Evolutionary conservation across 1,284 basidiomycete genomes (phyloP).

Genomic region (Golubevia sp.): DNA sequence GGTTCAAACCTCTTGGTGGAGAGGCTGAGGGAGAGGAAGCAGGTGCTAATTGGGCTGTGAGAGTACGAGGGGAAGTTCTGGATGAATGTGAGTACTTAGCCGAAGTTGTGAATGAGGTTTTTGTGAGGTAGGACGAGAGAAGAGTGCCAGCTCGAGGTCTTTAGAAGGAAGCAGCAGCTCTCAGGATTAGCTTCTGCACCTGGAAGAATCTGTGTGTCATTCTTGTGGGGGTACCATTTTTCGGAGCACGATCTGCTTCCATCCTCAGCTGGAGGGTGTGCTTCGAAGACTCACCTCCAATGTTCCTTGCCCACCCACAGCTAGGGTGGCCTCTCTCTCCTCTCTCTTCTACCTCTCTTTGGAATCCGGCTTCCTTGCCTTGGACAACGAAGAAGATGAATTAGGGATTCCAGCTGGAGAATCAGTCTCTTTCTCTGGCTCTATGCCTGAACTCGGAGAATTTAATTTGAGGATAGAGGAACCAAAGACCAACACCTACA

Average conservation of each 20-base stretch:
- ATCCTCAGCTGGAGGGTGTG: no score
- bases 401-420: conserved; percentile 12
- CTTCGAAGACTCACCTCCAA: background rate
- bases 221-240: no score
- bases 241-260: no score
- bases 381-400: conserved; percentile 17
- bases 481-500: conserved; percentile 14
- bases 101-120: background rate
- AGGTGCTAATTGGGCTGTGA: conserved; percentile 45
- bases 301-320: background rate
- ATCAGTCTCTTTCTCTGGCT: conserved; percentile 17
- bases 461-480: conserved; percentile 39
- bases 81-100: conserved; percentile 15
- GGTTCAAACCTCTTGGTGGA: conserved; percentile 34
- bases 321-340: conserved; percentile 17
- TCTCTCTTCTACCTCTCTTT: conserved; percentile 38
- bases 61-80: conserved; percentile 43
- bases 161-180: no score
- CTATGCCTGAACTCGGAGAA: conserved; percentile 22
- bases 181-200: no score
- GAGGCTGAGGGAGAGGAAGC: conserved; percentile 9
- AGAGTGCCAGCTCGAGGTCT: no score
- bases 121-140: no score
- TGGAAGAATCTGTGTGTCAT: no score
- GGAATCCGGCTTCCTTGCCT: conserved; percentile 21